These are phyloP conservation scores for Leccinum rimulosum DNA, from an alignment of 768 basidiomycete species.

Conservation along the genomic window DNA sequence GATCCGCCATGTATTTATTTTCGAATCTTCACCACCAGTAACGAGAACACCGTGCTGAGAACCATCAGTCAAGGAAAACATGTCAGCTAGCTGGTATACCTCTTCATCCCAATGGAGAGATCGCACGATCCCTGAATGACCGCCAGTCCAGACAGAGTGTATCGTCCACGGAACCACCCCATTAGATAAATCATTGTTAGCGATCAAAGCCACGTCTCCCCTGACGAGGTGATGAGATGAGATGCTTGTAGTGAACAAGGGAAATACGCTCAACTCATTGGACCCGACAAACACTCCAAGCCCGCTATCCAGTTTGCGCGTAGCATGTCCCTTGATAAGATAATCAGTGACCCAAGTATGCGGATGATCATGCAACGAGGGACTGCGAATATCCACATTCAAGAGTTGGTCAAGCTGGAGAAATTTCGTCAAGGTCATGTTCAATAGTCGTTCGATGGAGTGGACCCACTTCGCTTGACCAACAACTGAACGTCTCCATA, in stretches of 20 bases:
- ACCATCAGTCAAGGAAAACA: not conserved
- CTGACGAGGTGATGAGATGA: slow-evolving; percentile 30
- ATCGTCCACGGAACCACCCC: slow-evolving; percentile 47
- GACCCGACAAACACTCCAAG: slow-evolving; percentile 67
- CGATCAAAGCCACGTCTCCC: slow-evolving; percentile 57
- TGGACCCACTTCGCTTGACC: slow-evolving; percentile 64
- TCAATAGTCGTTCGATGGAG: not conserved
- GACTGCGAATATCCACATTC: slow-evolving; percentile 60
- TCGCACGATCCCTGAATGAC: slow-evolving; percentile 57
- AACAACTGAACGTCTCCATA: slow-evolving; percentile 91
- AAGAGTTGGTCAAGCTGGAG: slow-evolving; percentile 57
- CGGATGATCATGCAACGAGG: slow-evolving; percentile 54
- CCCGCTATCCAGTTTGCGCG: slow-evolving; percentile 15
- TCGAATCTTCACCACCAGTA: slow-evolving; percentile 52
- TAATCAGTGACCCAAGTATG: slow-evolving; percentile 80
- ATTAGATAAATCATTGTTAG: slow-evolving; percentile 39
- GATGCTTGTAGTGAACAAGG: not conserved
- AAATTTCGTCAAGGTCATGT: not conserved
- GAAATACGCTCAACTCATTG: slow-evolving; percentile 53
- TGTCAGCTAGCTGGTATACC: slow-evolving; percentile 26
- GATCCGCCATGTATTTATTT: slow-evolving; percentile 42
- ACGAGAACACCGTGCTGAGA: slow-evolving; percentile 41
- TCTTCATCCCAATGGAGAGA: slow-evolving; percentile 55
- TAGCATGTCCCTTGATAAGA: slow-evolving; percentile 52
- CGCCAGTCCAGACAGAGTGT: slow-evolving; percentile 50